A percentile compares a stretch with the other conserved stretches of the same genome.
These are phyloP conservation scores for Brettanomyces custersianus DNA, from an alignment of 805 yeast species.

Conservation along the genomic window DNA sequence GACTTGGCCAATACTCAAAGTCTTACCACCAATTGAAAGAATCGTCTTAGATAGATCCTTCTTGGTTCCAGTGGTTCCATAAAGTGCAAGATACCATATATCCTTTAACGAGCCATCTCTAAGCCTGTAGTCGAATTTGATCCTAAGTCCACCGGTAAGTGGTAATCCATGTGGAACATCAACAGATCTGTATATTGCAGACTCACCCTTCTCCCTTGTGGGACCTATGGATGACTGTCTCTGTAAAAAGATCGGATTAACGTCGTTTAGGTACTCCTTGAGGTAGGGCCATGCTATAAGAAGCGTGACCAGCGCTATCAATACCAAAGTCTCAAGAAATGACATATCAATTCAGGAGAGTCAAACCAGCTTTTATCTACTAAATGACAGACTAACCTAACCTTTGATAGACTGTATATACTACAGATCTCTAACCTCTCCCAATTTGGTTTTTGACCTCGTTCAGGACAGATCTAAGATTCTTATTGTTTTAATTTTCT, in stretches of 20 bases:
- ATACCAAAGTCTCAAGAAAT: constrained; percentile 1
- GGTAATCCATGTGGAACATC: constrained; percentile 67
- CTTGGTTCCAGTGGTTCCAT: constrained; percentile 9
- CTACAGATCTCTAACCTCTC: too few species aligned
- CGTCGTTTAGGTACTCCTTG: constrained; percentile 37
- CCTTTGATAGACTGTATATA: too few species aligned
- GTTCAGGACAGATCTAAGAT: too few species aligned
- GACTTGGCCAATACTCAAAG: constrained; percentile 9
- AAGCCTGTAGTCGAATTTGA: constrained; percentile 53
- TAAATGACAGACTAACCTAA: neutral
- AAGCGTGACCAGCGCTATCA: neutral
- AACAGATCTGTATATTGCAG: constrained; percentile 69
- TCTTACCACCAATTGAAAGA: constrained; percentile 1
- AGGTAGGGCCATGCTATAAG: constrained; percentile 18
- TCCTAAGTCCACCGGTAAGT: constrained; percentile 57
- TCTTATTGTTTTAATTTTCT: too few species aligned
- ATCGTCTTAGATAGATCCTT: constrained; percentile 4
- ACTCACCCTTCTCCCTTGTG: constrained; percentile 57
- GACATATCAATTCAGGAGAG: neutral
- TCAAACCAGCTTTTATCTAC: neutral
- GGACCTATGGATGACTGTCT: constrained; percentile 61
- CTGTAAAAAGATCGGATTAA: constrained; percentile 45
- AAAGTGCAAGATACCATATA: constrained; percentile 49
- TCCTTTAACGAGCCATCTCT: constrained; percentile 73
- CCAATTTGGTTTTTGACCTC: too few species aligned